Evolutionary conservation across 2,329 filamentous ascomycete genomes (phyloP), one percentile per base, ranked within the genome.

Genomic region (Dactylellina cionopaga): DNA sequence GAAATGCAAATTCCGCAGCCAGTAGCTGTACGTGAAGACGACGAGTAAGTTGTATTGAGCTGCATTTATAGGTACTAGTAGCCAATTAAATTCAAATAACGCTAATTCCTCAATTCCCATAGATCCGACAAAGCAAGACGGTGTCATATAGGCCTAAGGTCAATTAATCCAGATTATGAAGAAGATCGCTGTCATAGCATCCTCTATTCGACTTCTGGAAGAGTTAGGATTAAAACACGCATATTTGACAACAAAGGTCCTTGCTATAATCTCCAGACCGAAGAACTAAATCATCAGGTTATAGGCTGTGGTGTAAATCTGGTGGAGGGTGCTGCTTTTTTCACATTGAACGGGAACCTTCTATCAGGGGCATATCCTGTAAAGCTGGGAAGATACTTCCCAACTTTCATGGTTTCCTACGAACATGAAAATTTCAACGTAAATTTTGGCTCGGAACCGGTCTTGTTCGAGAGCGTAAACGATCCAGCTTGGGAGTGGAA

Each of bases 401-500:
- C 51, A 17, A 13, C 22, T 22, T 22, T 58, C 13, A 19, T 25
- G 17, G 27, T 19, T 22, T 13, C 24, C 3, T 46, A 58, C 15
- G 19, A 44, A 17, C 37, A 58, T 25, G 54, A 58, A 33, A 41
- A 25, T 2, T 46, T 58, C 17, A 43, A 46, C 13, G 17, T 58
- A 11, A 58, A 58, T 19, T 58, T 56, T 56, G 51, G 51, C 4
- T 11, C 35, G n/a, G 37, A 56, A 39, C 33, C 33, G 24, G 41
- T 56, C 27, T 6, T 29, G n/a, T 56, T 56, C 33, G 35, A 56
- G 22, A 41, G 17, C 11, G 51, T 35, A 13, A 56, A 43, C 11
- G 22, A 56, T 56, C 24, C 51, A n/a, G 37, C 19, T n/a, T 56
- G 51, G 51, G 37, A 35, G 9, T 56, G 51, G 51, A 13, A 56